Evolutionary conservation across 1,139 yeast genomes (phyloP).

Genomic region (Suhomyces taliae): DNA sequence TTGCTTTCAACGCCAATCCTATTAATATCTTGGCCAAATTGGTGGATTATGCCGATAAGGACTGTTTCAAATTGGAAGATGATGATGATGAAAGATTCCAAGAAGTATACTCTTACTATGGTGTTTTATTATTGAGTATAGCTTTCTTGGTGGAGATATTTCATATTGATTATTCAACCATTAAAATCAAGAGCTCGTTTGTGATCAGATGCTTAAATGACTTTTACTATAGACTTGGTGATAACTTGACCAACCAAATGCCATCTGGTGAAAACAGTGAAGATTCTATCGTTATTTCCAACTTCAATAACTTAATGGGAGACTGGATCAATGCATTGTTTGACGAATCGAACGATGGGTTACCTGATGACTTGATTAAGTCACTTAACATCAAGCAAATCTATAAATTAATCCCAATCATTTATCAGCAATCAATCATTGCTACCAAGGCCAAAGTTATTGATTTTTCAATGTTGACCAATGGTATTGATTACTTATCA

Average conservation of each 20-base stretch:
- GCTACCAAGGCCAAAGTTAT: constrained; percentile 60
- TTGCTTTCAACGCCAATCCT: constrained; percentile 34
- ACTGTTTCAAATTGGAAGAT: constrained; percentile 36
- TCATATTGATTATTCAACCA: constrained; percentile 34
- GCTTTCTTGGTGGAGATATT: constrained; percentile 47
- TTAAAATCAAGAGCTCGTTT: constrained; percentile 32
- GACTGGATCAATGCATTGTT: constrained; percentile 83
- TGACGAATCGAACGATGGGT: constrained; percentile 71
- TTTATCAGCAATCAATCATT: constrained; percentile 69
- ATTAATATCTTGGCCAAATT: constrained; percentile 26
- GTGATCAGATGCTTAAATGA: constrained; percentile 35
- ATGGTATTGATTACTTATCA: constrained; percentile 47
- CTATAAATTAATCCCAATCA: constrained; percentile 65
- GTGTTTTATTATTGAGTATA: constrained; percentile 54
- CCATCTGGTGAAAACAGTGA: constrained; percentile 18
- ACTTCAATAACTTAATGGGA: constrained; percentile 52
- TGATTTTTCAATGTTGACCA: constrained; percentile 30
- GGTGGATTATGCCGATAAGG: constrained; percentile 36
- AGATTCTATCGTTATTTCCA: constrained; percentile 32
- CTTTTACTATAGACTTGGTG: constrained; percentile 34
- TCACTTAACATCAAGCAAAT: constrained; percentile 68
- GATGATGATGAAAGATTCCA: constrained; percentile 63
- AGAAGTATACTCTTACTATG: constrained; percentile 69
- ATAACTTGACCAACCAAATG: constrained; percentile 26
- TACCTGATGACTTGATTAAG: constrained; percentile 78